phyloP scores from a whole-genome alignment of 305 asterid species.

The Fraxinus floribunda region DNA sequence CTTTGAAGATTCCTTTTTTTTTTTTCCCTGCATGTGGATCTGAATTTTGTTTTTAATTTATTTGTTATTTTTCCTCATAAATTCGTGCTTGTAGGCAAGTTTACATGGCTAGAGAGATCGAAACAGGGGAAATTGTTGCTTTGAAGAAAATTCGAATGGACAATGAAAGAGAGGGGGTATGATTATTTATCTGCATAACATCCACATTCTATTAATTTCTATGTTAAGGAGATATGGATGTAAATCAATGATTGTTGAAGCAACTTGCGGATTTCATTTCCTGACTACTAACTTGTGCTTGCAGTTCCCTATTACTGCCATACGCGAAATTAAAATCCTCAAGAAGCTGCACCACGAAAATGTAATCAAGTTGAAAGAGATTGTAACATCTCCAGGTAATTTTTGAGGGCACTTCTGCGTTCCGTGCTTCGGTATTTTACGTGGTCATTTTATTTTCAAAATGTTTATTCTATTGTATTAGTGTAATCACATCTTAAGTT shows the following conservation, averaged over 20 bases:
- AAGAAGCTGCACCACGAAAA: slow-evolving; percentile 97
- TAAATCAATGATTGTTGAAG: background rate
- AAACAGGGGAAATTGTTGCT: slow-evolving; percentile 91
- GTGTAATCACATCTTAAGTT: slow-evolving; percentile 23
- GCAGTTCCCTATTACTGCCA: slow-evolving; percentile 96
- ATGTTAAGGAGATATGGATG: background rate
- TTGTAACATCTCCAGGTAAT: slow-evolving; percentile 90
- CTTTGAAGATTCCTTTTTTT: background rate
- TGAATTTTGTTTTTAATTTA: background rate
- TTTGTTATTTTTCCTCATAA: slow-evolving; percentile 8
- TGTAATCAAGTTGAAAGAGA: slow-evolving; percentile 86
- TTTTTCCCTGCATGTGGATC: background rate
- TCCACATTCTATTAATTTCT: background rate
- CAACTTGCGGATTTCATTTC: background rate
- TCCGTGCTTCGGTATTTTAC: background rate
- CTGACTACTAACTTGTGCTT: slow-evolving; percentile 16
- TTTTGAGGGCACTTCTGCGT: background rate
- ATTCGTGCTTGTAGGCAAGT: slow-evolving; percentile 58
- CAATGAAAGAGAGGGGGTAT: slow-evolving; percentile 91
- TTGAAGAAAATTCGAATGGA: slow-evolving; percentile 92
- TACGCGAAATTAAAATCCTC: slow-evolving; percentile 85
- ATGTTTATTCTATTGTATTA: background rate
- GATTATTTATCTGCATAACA: slow-evolving; percentile 18
- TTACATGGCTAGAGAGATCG: slow-evolving; percentile 77
- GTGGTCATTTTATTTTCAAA: background rate